Evolutionary conservation across 768 basidiomycete species (phyloP), one percentile per base, ranked within the genome.

Genomic region (Galerina marginata): DNA sequence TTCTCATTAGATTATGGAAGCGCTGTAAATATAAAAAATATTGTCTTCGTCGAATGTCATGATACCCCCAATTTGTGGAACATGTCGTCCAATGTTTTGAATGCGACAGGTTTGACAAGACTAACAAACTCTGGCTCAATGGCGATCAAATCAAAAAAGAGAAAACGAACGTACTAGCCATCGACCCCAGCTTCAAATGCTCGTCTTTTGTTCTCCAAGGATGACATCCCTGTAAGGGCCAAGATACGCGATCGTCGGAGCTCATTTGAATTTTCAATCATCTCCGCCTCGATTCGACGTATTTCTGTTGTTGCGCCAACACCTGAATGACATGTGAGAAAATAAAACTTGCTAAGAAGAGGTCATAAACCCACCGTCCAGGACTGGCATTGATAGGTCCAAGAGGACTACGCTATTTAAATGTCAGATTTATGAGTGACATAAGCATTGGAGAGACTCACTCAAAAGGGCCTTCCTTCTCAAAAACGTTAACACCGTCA

Each of bases 181-280:
- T 97, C 93, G 52, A 98, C 94, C 0, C 96, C 96, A 53, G 92
- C 92, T 46, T 92, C 89, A 63, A 96, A 96, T 0, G 96, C 96
- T 65, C 86, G 83, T 23, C 92, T 83, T 72, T 96, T 96, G 72
- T 98, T 94, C 70, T 97, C 96, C 4, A 92, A 74, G 7, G 95
- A 93, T 15, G 96, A 96, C 87, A 94, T 90, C 20, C 96, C 96
- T 1, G 95, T 97, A 58, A 98, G 77, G 3, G 95, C 96, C 47
- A 97, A 79, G 53, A 97, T 95, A 59, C 87, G 82, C 16, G 84
- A 75, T 10, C 70, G 65, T 23, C 69, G 38, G 66, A 66, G 38
- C 64, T 65, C 60, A 45, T 65, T 25, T 55, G 75, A 46, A 77
- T 78, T 40, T n/a, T 62, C 58, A 68, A 68, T 36, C 74, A 77